Base-by-base conservation (phyloP, 2,329 filamentous ascomycete genomes). In the Hymenoscyphus repandus region DNA sequence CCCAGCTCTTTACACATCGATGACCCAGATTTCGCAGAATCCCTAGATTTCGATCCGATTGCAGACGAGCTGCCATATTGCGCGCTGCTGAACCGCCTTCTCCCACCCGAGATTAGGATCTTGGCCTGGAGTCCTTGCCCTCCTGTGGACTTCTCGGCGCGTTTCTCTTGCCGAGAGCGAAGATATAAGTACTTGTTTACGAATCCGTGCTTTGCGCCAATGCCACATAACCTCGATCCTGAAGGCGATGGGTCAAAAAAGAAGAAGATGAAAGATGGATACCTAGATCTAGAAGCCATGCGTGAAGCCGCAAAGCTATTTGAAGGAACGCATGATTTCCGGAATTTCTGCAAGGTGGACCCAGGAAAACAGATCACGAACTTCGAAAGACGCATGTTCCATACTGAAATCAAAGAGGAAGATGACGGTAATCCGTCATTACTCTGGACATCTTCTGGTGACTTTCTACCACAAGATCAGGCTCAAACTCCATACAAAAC, bases 131-230 rank as follows among this genome's bases (percentile, higher is more conserved):
- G 91, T 66, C 90, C 92, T 0, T 75, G 81, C 30, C 88, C 87
- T 13, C 89, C 91, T 0, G 70, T 78, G 7, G 80, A 80, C 54
- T 99, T 99, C 69, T 90, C 88, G 32, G 93, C 93, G 4, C 84
- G 93, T 37, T 96, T 96, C 76, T 90, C 88, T 48, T 99, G 93
- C 70, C 82, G 86, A 55, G 90, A 96, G 70, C 80, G 93, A 18
- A 85, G 88, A 58, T 99, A 99, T 72, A 84, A 89, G 51, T 99
- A 99, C 71, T 97, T 96, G 74, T 99, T 99, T 73, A 97, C 93
- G 0, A 90, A 96, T 66, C 93, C 93, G 0, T 88, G 87, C 1
- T 96, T 90, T 64, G 73, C 82, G 2, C 90, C 90, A 0, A 74
- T 80, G 4, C 82, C 85, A 0, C 71, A 75, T 1, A 64, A 74